Evolutionary conservation across 1,139 yeast species (phyloP).

Genomic region (Sugiyamaella japonica): DNA sequence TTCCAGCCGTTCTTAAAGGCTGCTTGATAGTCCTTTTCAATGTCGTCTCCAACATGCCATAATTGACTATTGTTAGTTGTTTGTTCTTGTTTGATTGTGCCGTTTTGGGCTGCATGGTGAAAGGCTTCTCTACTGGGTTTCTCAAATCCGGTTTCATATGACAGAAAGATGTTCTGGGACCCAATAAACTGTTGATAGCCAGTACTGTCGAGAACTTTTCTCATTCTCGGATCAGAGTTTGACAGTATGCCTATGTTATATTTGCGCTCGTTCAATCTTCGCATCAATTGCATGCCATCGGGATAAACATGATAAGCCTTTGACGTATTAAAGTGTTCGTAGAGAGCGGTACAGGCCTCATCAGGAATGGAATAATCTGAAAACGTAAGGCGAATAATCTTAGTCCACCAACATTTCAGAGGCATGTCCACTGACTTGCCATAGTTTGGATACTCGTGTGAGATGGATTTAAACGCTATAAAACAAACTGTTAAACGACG

Average conservation of each 20-base stretch:
- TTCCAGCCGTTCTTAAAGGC: constrained; percentile 33
- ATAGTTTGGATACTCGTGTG: constrained; percentile 29
- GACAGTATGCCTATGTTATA: constrained; percentile 32
- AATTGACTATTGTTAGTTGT: background rate
- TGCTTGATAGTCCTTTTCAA: constrained; percentile 30
- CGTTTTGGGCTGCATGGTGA: constrained; percentile 17
- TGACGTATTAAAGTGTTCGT: constrained; percentile 28
- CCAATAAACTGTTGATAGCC: constrained; percentile 23
- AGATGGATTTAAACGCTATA: constrained; percentile 26
- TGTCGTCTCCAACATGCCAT: constrained; percentile 38
- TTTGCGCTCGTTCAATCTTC: constrained; percentile 15
- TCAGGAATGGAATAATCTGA: constrained; percentile 21
- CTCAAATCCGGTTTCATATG: constrained; percentile 32
- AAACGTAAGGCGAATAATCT: constrained; percentile 27
- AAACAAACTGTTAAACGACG: background rate
- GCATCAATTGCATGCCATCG: constrained; percentile 27
- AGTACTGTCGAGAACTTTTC: constrained; percentile 26
- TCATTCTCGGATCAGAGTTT: constrained; percentile 33
- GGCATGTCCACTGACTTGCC: constrained; percentile 27
- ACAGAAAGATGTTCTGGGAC: constrained; percentile 23
- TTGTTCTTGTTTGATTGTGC: background rate
- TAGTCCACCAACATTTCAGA: constrained; percentile 32
- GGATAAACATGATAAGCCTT: constrained; percentile 30
- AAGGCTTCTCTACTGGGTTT: constrained; percentile 33
- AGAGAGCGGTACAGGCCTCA: constrained; percentile 25